Evolutionary conservation across 176 grass and related monocot species (phyloP).

Genomic region (Musa acuminata): DNA sequence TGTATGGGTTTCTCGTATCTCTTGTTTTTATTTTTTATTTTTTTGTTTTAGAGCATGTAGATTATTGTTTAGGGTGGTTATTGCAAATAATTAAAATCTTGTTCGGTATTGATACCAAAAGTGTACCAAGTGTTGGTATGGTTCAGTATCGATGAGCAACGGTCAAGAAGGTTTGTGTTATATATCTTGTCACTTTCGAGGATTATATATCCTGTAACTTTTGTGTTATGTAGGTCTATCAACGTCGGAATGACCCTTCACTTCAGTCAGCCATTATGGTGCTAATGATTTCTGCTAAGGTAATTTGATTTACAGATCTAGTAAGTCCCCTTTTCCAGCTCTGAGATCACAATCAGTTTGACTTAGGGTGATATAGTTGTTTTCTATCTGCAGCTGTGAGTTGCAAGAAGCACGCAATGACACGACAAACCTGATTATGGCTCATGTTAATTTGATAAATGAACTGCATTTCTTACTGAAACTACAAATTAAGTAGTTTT

Average conservation of each 20-base stretch:
- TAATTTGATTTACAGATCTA: constrained; percentile 18
- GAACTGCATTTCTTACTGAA: not conserved
- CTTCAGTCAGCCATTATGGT: constrained; percentile 66
- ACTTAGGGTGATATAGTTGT: not conserved
- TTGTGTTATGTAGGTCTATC: constrained; percentile 46
- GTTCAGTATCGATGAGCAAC: not conserved
- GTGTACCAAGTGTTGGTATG: too few relatives aligned
- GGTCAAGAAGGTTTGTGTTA: not conserved
- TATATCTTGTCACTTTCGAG: not conserved
- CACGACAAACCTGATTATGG: not conserved
- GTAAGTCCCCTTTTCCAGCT: not conserved
- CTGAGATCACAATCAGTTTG: not conserved
- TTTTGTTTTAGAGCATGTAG: too few relatives aligned
- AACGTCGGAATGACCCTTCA: constrained; percentile 34
- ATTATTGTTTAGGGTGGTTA: too few relatives aligned
- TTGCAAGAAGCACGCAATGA: not conserved
- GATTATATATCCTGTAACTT: not conserved
- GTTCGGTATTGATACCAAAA: too few relatives aligned
- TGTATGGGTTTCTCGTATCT: too few relatives aligned
- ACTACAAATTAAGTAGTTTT: not conserved
- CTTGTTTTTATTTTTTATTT: too few relatives aligned
- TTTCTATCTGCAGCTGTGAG: not conserved
- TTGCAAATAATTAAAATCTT: too few relatives aligned
- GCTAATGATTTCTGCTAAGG: constrained; percentile 82
- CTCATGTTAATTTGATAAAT: not conserved